phyloP scores from a whole-genome alignment of 805 yeast species.

The Candida ficus region DNA sequence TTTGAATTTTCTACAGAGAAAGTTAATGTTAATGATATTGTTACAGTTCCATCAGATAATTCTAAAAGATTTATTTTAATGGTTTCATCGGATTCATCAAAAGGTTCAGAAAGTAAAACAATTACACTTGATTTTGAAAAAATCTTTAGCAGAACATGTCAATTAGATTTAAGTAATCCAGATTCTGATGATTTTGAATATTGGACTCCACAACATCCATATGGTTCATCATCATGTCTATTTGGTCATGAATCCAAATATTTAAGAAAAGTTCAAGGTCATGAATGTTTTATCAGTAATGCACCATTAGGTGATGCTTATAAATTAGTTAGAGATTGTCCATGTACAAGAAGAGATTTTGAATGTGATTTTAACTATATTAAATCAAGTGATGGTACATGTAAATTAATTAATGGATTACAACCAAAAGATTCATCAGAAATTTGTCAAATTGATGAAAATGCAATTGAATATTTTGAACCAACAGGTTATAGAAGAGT shows the following conservation, averaged over 20 bases:
- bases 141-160: slow-evolving; percentile 50
- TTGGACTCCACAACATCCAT: slow-evolving; percentile 57
- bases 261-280: slow-evolving; percentile 48
- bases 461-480: slow-evolving; percentile 65
- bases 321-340: slow-evolving; percentile 58
- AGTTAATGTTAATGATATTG: slow-evolving; percentile 62
- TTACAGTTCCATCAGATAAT: slow-evolving; percentile 88
- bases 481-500: slow-evolving; percentile 92
- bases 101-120: slow-evolving; percentile 41
- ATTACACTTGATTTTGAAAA: slow-evolving; percentile 53
- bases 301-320: slow-evolving; percentile 54
- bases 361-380: slow-evolving; percentile 91
- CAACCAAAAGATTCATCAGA: slow-evolving; percentile 59
- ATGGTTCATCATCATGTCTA: slow-evolving; percentile 45
- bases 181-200: slow-evolving; percentile 55
- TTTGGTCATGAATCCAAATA: slow-evolving; percentile 71
- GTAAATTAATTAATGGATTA: slow-evolving; percentile 71
- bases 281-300: slow-evolving; percentile 58
- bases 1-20: slow-evolving; percentile 54
- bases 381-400: slow-evolving; percentile 72
- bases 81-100: slow-evolving; percentile 38
- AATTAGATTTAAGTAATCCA: slow-evolving; percentile 37
- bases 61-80: slow-evolving; percentile 70
- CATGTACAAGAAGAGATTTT: slow-evolving; percentile 80
- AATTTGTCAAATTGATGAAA: slow-evolving; percentile 49